Evolutionary conservation across 2,329 filamentous ascomycete species (phyloP).

Genomic region (Byssothecium circinans): DNA sequence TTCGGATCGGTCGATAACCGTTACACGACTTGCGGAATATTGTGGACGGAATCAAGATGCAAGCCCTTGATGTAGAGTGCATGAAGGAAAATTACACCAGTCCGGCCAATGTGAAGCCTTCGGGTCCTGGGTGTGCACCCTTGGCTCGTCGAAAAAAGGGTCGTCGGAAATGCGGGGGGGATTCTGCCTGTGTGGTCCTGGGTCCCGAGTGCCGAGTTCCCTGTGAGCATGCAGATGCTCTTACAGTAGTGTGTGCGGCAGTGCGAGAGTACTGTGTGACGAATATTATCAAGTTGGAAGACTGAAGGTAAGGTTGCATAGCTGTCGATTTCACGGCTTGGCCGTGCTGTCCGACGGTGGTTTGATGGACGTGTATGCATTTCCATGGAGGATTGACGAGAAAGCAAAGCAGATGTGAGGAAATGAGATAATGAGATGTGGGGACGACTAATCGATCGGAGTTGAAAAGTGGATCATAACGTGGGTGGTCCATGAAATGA

Average conservation of each 20-base stretch:
- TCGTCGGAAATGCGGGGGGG: constrained; percentile 30
- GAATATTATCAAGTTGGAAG: constrained; percentile 19
- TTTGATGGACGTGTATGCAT: constrained; percentile 20
- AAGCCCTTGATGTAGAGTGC: constrained; percentile 10
- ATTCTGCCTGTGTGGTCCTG: constrained; percentile 32
- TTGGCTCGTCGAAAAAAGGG: no score
- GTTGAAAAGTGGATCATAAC: background rate
- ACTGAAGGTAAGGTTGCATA: constrained; percentile 10
- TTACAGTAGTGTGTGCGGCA: no score
- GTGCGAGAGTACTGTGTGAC: no score
- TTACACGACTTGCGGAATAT: no score
- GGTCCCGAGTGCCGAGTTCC: no score
- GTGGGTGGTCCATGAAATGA: background rate
- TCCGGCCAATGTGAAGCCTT: constrained; percentile 24
- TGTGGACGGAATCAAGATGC: background rate
- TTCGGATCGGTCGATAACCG: background rate
- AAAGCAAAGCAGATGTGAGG: background rate
- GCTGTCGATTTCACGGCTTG: constrained; percentile 29
- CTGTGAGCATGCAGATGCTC: constrained; percentile 16
- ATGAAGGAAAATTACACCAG: constrained; percentile 7
- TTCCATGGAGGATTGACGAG: background rate
- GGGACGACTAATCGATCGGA: no score
- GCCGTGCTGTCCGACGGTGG: constrained; percentile 18
- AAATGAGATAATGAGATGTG: no score
- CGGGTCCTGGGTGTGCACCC: constrained; percentile 20